Evolutionary conservation across 371 early-diverging fungal species (phyloP), one percentile per base, ranked within the genome.

Genomic region (Catenaria anguillulae): DNA sequence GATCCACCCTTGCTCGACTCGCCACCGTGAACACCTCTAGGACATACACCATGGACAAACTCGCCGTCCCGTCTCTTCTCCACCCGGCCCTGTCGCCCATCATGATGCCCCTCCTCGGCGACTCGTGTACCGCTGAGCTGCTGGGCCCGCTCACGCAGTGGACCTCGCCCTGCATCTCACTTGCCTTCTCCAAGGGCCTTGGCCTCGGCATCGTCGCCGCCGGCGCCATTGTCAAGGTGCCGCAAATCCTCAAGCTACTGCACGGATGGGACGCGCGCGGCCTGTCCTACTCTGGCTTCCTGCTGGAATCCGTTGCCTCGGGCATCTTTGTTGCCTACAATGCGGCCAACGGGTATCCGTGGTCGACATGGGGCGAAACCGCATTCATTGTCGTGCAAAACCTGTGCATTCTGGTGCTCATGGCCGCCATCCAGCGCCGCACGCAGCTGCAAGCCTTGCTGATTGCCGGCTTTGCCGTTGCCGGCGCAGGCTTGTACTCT

Each of bases 281-380:
- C 5, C 72, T 97, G 61, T 88, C 88, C 4, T 72, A 91, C 29
- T 62, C 77, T 13, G 83, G 89, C 6, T 88, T 87, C 66, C 56
- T 89, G 21, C 72, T 96, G 43, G 98, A 97, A 69, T 86, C 93
- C 12, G 63, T 84, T 17, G 83, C 88, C 43, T 82, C 84, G 59
- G 73, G 78, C 36, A 86, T 93, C 65, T 76, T 82, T 0, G 70
- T 93, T 23, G 83, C 87, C 29, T 97, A 93, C 77, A 93, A 93
- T 71, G 63, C 78, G 34, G 81, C 94, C 35, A 70, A 81, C 33
- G 72, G 73, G 34, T 85, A 93, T 67, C 89, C 96, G 35, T 91
- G 94, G 67, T 87, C 87, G 42, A 94, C 96, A 5, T 97, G 85
- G 71, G 95, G 95, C 52, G 95, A 94, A 73, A 79, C 81, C 26